These are phyloP conservation scores for Globisporangium uncinulatum DNA, from an alignment of 352 stramenopile genomes.

Conservation along the genomic window DNA sequence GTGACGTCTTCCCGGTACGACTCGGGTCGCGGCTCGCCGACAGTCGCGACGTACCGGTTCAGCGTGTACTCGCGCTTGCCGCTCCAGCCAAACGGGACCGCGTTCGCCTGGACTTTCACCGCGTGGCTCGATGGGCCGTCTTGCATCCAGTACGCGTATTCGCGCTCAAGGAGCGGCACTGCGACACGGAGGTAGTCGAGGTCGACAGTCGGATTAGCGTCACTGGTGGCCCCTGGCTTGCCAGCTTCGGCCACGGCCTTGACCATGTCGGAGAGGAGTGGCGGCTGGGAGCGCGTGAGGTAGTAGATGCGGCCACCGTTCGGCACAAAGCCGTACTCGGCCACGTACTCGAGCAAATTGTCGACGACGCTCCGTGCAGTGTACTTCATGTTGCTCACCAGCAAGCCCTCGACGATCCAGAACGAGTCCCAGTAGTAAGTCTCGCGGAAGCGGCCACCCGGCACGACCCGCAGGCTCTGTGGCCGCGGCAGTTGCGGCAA, in stretches of 20 bases:
- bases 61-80: constrained; percentile 35
- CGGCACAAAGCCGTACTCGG: constrained; percentile 84
- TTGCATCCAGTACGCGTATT: constrained; percentile 87
- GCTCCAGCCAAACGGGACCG: neutral
- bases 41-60: constrained; percentile 74
- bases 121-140: constrained; percentile 50
- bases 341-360: constrained; percentile 85
- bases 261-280: constrained; percentile 88
- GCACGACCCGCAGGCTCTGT: constrained; percentile 77
- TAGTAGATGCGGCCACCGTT: constrained; percentile 92
- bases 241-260: constrained; percentile 34
- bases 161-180: constrained; percentile 61
- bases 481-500: constrained; percentile 22
- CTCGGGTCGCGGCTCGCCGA: constrained; percentile 73
- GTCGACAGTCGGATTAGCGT: constrained; percentile 20
- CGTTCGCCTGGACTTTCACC: constrained; percentile 23
- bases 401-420: constrained; percentile 88
- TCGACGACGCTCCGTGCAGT: constrained; percentile 78
- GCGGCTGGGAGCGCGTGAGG: constrained; percentile 84
- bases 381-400: constrained; percentile 75
- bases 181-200: constrained; percentile 35
- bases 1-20: constrained; percentile 83
- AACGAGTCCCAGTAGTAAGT: constrained; percentile 93
- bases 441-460: constrained; percentile 89
- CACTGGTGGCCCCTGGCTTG: neutral